A percentile compares a stretch with the other conserved stretches of the same genome.
Conservation (phyloP, 306 rosid species). For the Astragalus glycyphyllos region DNA sequence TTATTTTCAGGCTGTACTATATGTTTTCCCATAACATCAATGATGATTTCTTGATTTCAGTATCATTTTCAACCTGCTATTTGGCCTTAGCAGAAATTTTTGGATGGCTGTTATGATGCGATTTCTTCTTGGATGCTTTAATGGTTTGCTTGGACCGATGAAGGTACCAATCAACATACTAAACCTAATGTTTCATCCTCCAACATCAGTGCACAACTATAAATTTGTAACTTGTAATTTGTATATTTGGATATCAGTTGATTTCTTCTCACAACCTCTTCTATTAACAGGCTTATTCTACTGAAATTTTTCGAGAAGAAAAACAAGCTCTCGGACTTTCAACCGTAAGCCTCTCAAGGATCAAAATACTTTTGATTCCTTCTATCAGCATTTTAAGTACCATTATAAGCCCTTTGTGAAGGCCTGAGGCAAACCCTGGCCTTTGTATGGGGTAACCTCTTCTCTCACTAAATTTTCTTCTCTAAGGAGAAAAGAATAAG, state of each 20-base stretch:
- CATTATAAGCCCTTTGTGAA: no score
- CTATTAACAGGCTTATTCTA: conserved; percentile 71
- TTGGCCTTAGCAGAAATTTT: conserved; percentile 82
- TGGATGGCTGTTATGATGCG: conserved; percentile 86
- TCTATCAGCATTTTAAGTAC: no score
- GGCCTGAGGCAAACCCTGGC: no score
- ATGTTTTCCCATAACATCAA: conserved; percentile 3
- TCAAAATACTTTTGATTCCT: no score
- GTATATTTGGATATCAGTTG: background rate
- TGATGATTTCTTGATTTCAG: conserved; percentile 48
- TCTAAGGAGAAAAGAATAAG: no score
- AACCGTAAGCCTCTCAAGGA: conserved; percentile 57
- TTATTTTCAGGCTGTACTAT: conserved; percentile 15
- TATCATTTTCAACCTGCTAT: conserved; percentile 74
- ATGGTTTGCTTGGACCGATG: conserved; percentile 89
- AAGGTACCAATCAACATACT: conserved; percentile 56
- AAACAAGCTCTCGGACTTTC: conserved; percentile 82
- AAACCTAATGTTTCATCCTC: no score
- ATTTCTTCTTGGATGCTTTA: conserved; percentile 84
- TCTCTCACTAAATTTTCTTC: no score
- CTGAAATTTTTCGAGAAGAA: conserved; percentile 71
- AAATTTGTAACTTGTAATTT: background rate
- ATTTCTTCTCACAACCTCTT: conserved; percentile 18
- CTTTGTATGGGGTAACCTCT: no score
- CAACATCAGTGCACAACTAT: no score